Percentiles rank a stretch among this genome's conserved stretches.
phyloP scores from a whole-genome alignment of 345 rosid species.

The Eucalyptus polybractea region DNA sequence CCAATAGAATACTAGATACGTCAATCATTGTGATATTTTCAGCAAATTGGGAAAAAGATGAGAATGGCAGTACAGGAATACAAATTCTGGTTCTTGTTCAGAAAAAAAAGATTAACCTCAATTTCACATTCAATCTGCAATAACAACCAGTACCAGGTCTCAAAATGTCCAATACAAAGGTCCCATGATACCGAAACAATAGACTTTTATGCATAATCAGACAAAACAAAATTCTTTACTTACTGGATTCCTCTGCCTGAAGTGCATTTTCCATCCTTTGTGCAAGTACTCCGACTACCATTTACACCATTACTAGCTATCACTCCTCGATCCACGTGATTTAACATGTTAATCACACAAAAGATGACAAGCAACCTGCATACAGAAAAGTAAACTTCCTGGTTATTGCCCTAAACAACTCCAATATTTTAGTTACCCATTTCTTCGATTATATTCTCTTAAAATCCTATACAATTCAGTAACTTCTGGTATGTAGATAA shows the following conservation, averaged over 20 bases:
- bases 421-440: background rate
- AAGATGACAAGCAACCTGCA: slow-evolving; percentile 70
- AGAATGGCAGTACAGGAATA: background rate
- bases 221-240: slow-evolving; percentile 1
- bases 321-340: slow-evolving; percentile 89
- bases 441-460: background rate
- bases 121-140: background rate
- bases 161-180: background rate
- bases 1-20: background rate
- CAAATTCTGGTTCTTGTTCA: background rate
- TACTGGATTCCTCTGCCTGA: slow-evolving; percentile 88
- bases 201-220: background rate
- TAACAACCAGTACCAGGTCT: background rate
- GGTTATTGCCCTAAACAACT: background rate
- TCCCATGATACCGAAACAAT: background rate
- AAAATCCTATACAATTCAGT: background rate
- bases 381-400: background rate
- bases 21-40: background rate
- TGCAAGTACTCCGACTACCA: slow-evolving; percentile 56
- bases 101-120: background rate
- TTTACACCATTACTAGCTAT: slow-evolving; percentile 96
- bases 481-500: background rate
- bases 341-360: slow-evolving; percentile 70
- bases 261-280: slow-evolving; percentile 46
- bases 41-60: background rate